phyloP scores from a whole-genome alignment of 2,329 filamentous ascomycete species.

The Colletotrichum sp. region DNA sequence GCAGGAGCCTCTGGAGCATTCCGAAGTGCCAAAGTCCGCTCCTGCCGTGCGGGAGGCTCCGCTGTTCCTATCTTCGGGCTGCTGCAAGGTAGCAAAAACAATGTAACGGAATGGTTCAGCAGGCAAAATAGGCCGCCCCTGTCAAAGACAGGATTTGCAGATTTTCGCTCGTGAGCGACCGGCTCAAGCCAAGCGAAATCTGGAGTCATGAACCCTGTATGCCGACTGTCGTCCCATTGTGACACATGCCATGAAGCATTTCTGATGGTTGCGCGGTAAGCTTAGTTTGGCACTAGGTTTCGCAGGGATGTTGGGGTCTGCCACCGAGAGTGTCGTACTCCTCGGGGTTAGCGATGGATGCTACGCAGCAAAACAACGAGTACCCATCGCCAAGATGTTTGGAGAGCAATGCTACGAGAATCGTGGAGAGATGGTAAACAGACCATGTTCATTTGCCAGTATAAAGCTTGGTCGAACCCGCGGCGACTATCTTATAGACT shows the following conservation, averaged over 20 bases:
- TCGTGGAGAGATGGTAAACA: neutral
- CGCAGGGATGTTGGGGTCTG: neutral
- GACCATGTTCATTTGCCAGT: neutral
- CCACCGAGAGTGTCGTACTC: neutral
- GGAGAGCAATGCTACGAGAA: neutral
- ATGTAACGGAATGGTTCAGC: neutral
- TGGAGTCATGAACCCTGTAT: neutral
- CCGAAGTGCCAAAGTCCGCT: neutral
- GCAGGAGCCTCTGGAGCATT: neutral
- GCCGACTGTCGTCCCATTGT: neutral
- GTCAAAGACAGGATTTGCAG: accelerated
- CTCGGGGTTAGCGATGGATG: neutral
- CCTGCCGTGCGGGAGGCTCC: neutral
- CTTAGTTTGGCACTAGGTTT: neutral
- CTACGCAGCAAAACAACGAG: neutral
- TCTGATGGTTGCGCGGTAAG: neutral
- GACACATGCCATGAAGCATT: neutral
- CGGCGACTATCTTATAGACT: accelerated
- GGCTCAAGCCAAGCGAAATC: neutral
- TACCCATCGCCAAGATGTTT: neutral
- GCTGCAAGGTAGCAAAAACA: neutral
- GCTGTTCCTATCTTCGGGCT: neutral
- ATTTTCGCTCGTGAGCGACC: neutral
- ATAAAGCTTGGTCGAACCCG: neutral
- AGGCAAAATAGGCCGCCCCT: neutral